Evolutionary conservation across 495 filamentous ascomycete species (phyloP), one percentile per base, ranked within the genome.

Genomic region (Massariosphaeria phaeospora): DNA sequence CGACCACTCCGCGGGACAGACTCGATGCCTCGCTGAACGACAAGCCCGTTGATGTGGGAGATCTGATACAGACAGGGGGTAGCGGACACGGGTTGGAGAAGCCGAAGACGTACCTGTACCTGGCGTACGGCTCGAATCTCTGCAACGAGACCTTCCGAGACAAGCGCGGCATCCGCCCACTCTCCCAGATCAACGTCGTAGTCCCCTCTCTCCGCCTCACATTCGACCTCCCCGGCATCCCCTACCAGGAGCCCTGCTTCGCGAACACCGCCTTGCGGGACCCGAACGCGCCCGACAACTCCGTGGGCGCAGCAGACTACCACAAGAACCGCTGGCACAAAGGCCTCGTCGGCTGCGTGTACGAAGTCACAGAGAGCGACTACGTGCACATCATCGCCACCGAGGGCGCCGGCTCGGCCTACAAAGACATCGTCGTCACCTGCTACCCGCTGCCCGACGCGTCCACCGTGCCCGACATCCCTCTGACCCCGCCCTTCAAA

Each of bases 111-210:
- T 74, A 95, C 43, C 77, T 95, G 39, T 98, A 97, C 72, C 81
- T 98, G 10, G 93, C 93, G 33, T 98, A 98, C 62, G 93, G 93
- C 57, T 95, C 90, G 43, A 98, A 97, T 67, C 79, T 98, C 50
- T 77, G 73, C 45, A 75, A 83, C 15, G 67, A 84, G 63, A 89
- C 85, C 0, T 96, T 97, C 67, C 76, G 79, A 24, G 87, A 84
- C 40, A 70, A 59, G 26, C 83, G 90, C 11, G 84, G 84, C 55
- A 89, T 97, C 65, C 79, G 76, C 7, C 93, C 93, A 0, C 65
- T 96, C 9, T 86, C 84, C 38, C 75, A 83, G 51, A 67, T 91
- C 59, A 84, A 86, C 64, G 93, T 95, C 15, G 76, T 83, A 4
- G 88, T 89, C 13, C 93, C 93, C 0, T 73, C 76, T 3, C 79